Base-by-base conservation (phyloP, 176 grass and related monocot genomes). In the Luzula sylvatica region DNA sequence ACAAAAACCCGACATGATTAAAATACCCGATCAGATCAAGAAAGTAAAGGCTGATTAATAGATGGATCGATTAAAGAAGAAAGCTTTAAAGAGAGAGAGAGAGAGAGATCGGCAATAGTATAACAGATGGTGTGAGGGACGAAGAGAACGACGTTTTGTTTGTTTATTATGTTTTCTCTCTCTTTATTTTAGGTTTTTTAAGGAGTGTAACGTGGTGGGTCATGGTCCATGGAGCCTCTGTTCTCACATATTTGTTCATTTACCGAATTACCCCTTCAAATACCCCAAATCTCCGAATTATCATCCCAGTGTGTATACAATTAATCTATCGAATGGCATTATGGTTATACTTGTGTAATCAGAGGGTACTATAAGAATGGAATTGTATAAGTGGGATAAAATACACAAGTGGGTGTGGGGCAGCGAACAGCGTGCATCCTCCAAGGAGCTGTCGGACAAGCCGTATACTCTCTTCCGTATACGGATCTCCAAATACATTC, bases 131-230 rank as follows among this genome's bases (percentile, higher is more conserved):
- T 23, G 24, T 9, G 4, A 30, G 52, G 29, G 18, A 22, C 15
- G 48, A 7, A 20, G 44, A 38, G 26, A 41, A 1, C 8, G 52
- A 46, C 19, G 57, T 51, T 77, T 49, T 53, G 28, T 48, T 51
- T 50, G 43, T 47, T 49, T 65, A 8, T 51, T 49, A 29, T 15
- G 15, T 51, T 49, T 51, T n/a, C 48, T 55, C 1, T n/a, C 12
- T 2, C 43, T 54, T 28, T 30, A 3, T 32, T 30, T 53, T 53
- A 24, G 25, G 21, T 55, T 28, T 20, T 32, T 55, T 32, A 46
- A 66, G 61, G 62, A 66, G 61, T 22, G 51, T 55, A 54, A 52
- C 48, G 19, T 56, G 51, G 51, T 40, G 20, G 43, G 61, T 22
- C 7, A 29, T 19, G 8, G 15, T 4, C 22, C 26, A 16, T 23